phyloP scores from a whole-genome alignment of 2,329 filamentous ascomycete species.

The Curvularia eragrostidis region DNA sequence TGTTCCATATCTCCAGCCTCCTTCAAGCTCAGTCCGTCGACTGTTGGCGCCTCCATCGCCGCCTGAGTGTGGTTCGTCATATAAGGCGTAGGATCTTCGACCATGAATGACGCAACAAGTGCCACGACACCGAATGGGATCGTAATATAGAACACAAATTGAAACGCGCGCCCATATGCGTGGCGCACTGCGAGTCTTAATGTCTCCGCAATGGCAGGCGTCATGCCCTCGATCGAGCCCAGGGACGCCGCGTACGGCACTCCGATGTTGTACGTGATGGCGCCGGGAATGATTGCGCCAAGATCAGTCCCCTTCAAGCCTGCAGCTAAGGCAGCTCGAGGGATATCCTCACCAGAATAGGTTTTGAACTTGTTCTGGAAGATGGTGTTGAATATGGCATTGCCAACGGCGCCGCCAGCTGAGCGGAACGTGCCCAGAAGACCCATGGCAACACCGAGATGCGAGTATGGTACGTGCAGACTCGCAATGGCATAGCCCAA shows the following conservation, averaged over 20 bases:
- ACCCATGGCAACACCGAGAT: conserved; percentile 1
- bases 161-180: background rate
- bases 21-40: background rate
- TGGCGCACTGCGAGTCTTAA: background rate
- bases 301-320: background rate
- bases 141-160: background rate
- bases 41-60: background rate
- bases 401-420: background rate
- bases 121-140: background rate
- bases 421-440: background rate
- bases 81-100: background rate
- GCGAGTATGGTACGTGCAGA: background rate
- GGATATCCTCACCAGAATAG: background rate
- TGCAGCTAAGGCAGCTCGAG: background rate
- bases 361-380: background rate
- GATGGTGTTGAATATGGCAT: background rate
- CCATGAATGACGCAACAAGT: conserved; percentile 1
- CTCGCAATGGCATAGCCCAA: background rate
- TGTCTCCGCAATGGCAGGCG: background rate
- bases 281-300: background rate
- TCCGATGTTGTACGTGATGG: background rate
- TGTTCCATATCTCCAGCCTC: background rate
- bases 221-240: background rate
- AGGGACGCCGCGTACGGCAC: background rate
- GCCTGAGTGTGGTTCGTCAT: background rate